Base-by-base conservation (phyloP, 495 filamentous ascomycete species). In the Evansstolkia leycettana region DNA sequence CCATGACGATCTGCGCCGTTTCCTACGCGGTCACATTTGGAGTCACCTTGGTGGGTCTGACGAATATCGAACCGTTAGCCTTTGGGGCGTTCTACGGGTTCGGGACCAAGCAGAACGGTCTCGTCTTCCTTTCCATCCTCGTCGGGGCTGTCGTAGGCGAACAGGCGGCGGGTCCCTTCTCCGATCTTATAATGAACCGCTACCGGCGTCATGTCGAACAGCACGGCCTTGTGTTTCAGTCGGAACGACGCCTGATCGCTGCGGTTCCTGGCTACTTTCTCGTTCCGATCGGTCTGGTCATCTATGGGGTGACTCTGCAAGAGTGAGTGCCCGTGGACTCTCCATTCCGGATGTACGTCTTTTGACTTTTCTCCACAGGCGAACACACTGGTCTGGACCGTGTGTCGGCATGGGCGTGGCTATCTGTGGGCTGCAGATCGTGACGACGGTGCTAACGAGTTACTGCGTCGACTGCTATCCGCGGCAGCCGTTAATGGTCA, bases 111-210 rank as follows among this genome's bases (percentile, higher is more conserved):
- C 42, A 45, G 32, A 46, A 38, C 10, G 38, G 42, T 3, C 12
- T 46, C 2, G 30, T 49, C 16, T 38, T 42, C 29, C 38, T 46
- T 14, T 43, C 46, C 18, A 41, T 49, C 30, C 33, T 34, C 7
- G 34, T 39, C 11, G 46, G 46, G n/a, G 46, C 43, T 2, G 13
- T 42, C 10, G 32, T 49, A 19, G 46, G 43, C 12, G 24, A 26
- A 11, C 24, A 26, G 24, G 24, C 11, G 7, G 6, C 24, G 11
- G 24, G 24, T 6, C 24, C 11, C 11, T 26, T 26, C 24, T 26
- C 11, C 11, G 24, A 26, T 26, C 7, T 11, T 11, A 7, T 26
- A 7, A 26, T 26, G 24, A 26, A 11, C 11, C 7, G 24, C 24
- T 26, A 26, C 11, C 6, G 6, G 24, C 6, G 11, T 6, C 24